Conservation (phyloP, 169 alveolate genomes). For the Plasmodium vivax region DNA sequence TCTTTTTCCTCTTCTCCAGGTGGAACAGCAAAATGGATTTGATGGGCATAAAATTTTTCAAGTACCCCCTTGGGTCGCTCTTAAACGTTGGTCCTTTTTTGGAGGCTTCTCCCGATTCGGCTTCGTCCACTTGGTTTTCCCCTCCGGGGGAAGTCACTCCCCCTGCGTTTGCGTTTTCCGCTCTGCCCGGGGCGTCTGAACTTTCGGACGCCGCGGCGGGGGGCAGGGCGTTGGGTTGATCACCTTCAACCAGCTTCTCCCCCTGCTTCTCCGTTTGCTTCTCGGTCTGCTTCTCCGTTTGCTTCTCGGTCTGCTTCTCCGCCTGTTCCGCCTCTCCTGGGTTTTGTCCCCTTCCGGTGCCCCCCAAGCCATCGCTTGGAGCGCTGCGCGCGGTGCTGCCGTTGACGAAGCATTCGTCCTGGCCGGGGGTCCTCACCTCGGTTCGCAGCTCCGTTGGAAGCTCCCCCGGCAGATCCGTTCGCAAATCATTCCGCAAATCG, state of each 20-base stretch:
- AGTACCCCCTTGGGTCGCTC: not conserved
- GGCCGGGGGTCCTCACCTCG: not conserved
- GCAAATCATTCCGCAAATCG: not conserved
- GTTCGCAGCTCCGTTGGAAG: not conserved
- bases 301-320: not conserved
- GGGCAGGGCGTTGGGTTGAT: not conserved
- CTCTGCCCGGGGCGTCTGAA: not conserved
- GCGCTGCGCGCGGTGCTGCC: not conserved
- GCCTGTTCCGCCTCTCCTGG: not conserved
- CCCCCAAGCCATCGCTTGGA: not conserved
- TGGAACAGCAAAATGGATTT: constrained; percentile 49
- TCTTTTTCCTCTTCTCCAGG: constrained; percentile 20
- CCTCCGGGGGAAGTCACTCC: not conserved
- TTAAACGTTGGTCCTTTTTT: not conserved
- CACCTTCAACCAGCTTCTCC: not conserved
- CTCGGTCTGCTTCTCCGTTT: too few relatives aligned
- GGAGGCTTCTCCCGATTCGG: not conserved
- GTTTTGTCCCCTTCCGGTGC: not conserved
- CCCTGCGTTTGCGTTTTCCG: not conserved
- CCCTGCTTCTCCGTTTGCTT: too few relatives aligned
- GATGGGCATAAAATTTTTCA: constrained; percentile 25
- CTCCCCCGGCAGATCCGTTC: not conserved
- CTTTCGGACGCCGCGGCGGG: not conserved
- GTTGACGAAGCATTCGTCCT: not conserved
- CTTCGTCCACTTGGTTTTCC: not conserved